phyloP scores from a whole-genome alignment of 257 asterid genomes.

The Nicotiana otophora region DNA sequence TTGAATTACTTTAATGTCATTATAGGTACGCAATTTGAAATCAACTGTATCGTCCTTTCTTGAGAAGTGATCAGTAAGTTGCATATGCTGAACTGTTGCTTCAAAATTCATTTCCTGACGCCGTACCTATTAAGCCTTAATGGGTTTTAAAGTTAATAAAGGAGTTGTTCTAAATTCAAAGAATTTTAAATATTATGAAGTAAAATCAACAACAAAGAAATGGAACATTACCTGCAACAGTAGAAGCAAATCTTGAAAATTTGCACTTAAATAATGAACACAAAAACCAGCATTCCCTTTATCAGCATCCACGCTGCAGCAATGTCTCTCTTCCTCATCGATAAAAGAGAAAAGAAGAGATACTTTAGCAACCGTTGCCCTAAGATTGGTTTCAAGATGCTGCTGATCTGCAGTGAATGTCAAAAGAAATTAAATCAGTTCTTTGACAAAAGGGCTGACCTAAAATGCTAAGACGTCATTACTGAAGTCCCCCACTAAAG shows the following conservation, averaged over 20 bases:
- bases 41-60: slow-evolving; percentile 28
- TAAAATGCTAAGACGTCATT: background rate
- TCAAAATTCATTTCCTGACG: slow-evolving; percentile 65
- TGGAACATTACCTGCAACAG: slow-evolving; percentile 50
- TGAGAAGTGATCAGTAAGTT: slow-evolving; percentile 60
- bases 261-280: slow-evolving; percentile 52
- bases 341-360: slow-evolving; percentile 62
- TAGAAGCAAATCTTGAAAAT: slow-evolving; percentile 43
- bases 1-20: slow-evolving; percentile 50
- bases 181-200: slow-evolving; percentile 1
- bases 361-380: slow-evolving; percentile 49
- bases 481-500: background rate
- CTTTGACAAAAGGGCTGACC: background rate
- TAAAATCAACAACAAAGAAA: slow-evolving; percentile 11
- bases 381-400: slow-evolving; percentile 82
- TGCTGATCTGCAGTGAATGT: slow-evolving; percentile 56
- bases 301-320: slow-evolving; percentile 27
- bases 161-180: background rate
- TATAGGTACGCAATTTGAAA: slow-evolving; percentile 18
- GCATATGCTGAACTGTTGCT: slow-evolving; percentile 58
- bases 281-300: slow-evolving; percentile 26
- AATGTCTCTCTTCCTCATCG: slow-evolving; percentile 60
- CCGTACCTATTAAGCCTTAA: slow-evolving; percentile 57
- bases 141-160: slow-evolving; percentile 26
- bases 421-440: background rate